phyloP scores from a whole-genome alignment of 2,329 filamentous ascomycete species.

The Aspergillus sp. region DNA sequence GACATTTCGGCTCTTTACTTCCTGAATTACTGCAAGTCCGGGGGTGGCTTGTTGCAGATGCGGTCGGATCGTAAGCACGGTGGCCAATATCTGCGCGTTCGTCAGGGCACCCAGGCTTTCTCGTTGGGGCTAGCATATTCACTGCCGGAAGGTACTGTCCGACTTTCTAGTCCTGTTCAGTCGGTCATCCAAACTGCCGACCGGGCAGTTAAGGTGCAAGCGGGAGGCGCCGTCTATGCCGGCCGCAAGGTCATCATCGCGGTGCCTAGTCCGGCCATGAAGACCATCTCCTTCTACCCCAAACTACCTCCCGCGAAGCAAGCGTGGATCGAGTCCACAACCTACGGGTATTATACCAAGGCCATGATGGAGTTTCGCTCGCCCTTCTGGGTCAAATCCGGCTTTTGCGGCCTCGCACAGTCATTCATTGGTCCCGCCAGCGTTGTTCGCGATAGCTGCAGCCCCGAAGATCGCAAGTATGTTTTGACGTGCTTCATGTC shows the following conservation, averaged over 20 bases:
- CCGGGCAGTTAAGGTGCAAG: conserved; percentile 30
- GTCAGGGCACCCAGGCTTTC: conserved; percentile 49
- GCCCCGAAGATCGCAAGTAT: conserved; percentile 21
- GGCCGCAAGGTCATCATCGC: no score
- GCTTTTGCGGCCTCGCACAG: conserved; percentile 48
- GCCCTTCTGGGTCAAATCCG: conserved; percentile 48
- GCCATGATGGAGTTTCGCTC: conserved; percentile 45
- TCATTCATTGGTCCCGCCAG: conserved; percentile 48
- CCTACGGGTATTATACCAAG: conserved; percentile 53
- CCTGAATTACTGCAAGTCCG: conserved; percentile 56
- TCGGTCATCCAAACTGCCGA: conserved; percentile 1
- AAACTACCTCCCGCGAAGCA: no score
- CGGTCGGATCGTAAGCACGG: conserved; percentile 54
- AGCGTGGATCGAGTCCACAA: no score
- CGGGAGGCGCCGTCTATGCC: no score
- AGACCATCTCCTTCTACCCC: no score
- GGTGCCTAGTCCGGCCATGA: no score
- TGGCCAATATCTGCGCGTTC: conserved; percentile 53
- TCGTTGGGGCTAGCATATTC: conserved; percentile 36
- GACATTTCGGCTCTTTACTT: conserved; percentile 56
- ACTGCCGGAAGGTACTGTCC: conserved; percentile 26
- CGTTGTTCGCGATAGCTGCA: conserved; percentile 48
- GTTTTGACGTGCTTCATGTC: conserved; percentile 44
- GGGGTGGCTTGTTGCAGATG: conserved; percentile 54
- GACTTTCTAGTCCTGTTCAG: conserved; percentile 9